Evolutionary conservation across 2,329 filamentous ascomycete genomes (phyloP).

Genomic region (Arthrinium phaeospermum): DNA sequence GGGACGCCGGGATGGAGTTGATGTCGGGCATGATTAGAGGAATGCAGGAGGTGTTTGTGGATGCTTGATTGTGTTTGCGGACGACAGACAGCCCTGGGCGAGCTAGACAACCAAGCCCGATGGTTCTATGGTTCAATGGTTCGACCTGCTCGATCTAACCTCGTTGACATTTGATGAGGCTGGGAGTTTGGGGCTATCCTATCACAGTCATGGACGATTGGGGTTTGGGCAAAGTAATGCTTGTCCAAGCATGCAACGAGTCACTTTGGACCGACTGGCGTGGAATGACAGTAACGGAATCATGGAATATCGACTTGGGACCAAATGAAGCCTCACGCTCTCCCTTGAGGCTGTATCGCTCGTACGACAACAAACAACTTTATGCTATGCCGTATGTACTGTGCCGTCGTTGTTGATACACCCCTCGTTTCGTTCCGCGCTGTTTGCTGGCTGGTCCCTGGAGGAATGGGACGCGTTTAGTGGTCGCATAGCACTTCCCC

Average conservation of each 20-base stretch:
- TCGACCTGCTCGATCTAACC: background rate
- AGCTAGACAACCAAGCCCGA: background rate
- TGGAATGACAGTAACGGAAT: background rate
- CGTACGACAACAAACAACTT: background rate
- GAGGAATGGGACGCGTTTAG: conserved; percentile 16
- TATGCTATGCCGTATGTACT: background rate
- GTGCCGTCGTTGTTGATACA: conserved; percentile 12
- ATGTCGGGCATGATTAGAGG: conserved; percentile 47
- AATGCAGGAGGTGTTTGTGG: conserved; percentile 10
- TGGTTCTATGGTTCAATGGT: background rate
- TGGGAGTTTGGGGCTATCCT: conserved; percentile 5
- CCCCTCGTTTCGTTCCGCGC: conserved; percentile 7
- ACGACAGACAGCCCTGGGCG: background rate
- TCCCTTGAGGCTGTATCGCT: background rate
- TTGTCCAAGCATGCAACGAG: background rate
- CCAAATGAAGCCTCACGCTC: background rate
- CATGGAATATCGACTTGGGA: background rate
- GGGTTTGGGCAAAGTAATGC: background rate
- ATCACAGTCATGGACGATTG: conserved; percentile 1
- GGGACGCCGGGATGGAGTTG: conserved; percentile 24
- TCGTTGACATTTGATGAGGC: conserved; percentile 13
- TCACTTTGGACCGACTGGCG: background rate
- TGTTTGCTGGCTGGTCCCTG: background rate
- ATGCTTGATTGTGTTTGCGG: background rate
- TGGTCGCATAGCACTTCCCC: conserved; percentile 13